Base-by-base conservation (phyloP, 2,329 filamentous ascomycete genomes). In the Phyllosticta capitalensis region DNA sequence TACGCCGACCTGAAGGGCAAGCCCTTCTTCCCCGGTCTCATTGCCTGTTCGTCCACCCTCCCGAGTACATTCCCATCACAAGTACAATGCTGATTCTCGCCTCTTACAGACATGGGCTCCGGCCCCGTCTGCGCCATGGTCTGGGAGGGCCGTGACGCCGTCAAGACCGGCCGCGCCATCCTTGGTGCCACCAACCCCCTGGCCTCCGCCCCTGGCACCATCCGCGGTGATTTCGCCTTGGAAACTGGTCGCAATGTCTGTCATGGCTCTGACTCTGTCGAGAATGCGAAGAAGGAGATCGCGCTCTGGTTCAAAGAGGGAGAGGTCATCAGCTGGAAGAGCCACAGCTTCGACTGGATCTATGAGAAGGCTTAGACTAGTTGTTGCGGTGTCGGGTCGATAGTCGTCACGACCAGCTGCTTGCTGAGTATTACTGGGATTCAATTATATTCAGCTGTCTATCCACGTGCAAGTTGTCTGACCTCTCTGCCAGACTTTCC, bases 221-320 rank as follows among this genome's bases (percentile, higher is more conserved):
- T 99, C 85, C 92, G 94, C 81, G 92, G 91, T 78, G 88, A 92
- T 83, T 91, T 77, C 77, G 88, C 89, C 77, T n/a, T n/a, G n/a
- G n/a, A n/a, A n/a, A n/a, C n/a, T 75, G 94, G 94, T 81, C 90
- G 92, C 78, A 99, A 99, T 84, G 91, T 97, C 81, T 97, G 92
- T 89, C 94, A 99, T 87, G 94, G 94, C 76, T 96, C 91, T 79
- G 94, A 99, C 85, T 86, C 83, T 76, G 92, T 99, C 79, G 94
- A 99, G 86, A 96, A 86, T 82, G 94, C 94, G 80, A 85, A 97
- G 88, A 96, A 97, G 89, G 94, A 99, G 84, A 99, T 99, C 76
- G 88, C 87, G 72, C 87, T 97, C 75, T 99, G 94, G 94, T 99
- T 99, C 89, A 86, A 88, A 79, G 81, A 89, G 68, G 86, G 85